Conservation (phyloP, 768 basidiomycete genomes). For the Phaeotremella skinneri region DNA sequence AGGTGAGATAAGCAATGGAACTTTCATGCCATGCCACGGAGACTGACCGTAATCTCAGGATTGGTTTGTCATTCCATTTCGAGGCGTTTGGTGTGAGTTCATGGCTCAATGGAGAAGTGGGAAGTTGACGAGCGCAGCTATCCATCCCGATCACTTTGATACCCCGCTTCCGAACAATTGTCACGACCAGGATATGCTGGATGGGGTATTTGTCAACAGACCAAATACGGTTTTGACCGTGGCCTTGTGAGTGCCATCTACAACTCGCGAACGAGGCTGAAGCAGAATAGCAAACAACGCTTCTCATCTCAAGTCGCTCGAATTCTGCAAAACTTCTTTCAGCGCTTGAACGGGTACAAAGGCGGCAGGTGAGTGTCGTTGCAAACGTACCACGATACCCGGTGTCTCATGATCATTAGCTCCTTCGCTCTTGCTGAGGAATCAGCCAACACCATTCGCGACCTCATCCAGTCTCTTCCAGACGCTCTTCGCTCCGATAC, state of each 20-base stretch:
- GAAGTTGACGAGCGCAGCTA: slow-evolving; percentile 8
- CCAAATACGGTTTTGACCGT: slow-evolving; percentile 8
- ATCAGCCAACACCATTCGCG: background rate
- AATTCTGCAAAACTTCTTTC: slow-evolving; percentile 12
- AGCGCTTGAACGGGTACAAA: background rate
- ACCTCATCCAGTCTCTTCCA: slow-evolving; percentile 7
- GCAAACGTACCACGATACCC: background rate
- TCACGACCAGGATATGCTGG: slow-evolving; percentile 14
- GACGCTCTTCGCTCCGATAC: background rate
- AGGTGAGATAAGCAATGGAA: background rate
- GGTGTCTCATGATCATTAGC: background rate
- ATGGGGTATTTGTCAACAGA: background rate
- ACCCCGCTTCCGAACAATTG: slow-evolving; percentile 25
- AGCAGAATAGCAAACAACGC: slow-evolving; percentile 13
- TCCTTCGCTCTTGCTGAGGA: background rate
- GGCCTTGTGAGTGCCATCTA: slow-evolving; percentile 10
- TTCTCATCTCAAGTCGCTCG: slow-evolving; percentile 18
- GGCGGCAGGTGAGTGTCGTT: background rate
- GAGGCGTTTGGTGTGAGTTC: slow-evolving; percentile 27
- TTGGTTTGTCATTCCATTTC: slow-evolving; percentile 28
- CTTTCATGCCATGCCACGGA: background rate
- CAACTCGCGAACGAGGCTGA: too few species aligned
- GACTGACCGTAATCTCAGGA: slow-evolving; percentile 10
- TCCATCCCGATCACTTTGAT: slow-evolving; percentile 23
- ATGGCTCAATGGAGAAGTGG: background rate